A percentile compares a stretch with the other conserved stretches of the same genome.
Conservation (phyloP, 176 grass and related monocot genomes). For the Phragmites australis region DNA sequence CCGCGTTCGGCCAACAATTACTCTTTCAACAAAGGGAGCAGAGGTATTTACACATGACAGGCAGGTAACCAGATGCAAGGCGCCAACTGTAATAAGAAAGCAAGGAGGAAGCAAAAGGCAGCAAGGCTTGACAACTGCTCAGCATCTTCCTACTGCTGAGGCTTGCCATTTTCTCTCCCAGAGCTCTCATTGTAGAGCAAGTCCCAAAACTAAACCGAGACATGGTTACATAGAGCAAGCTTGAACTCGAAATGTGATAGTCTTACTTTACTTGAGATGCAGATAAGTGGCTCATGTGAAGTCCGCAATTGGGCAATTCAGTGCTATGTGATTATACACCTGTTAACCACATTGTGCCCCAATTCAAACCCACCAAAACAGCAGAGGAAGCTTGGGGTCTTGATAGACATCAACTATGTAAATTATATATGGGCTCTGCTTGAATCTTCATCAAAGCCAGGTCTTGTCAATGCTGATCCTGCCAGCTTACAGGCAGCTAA, state of each 20-base stretch:
- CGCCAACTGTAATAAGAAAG: not conserved
- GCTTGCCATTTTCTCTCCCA: not conserved
- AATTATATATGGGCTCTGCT: not conserved
- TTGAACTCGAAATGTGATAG: not conserved
- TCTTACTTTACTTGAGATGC: not conserved
- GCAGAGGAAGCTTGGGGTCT: not conserved
- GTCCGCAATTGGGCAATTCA: not conserved
- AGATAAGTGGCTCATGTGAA: not conserved
- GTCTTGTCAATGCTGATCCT: not conserved
- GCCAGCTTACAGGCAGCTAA: not conserved
- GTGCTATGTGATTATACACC: not conserved
- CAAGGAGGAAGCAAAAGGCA: not conserved
- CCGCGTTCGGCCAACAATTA: too few species aligned
- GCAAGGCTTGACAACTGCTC: not conserved
- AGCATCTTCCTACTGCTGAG: not conserved
- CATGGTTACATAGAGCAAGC: not conserved
- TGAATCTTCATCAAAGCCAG: not conserved
- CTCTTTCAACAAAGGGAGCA: not conserved
- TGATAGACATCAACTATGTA: not conserved
- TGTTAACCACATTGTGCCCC: not conserved
- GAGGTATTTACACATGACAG: conserved; percentile 20
- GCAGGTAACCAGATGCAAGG: not conserved
- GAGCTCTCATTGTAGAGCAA: not conserved
- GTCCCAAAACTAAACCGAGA: not conserved
- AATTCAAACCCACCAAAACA: not conserved